phyloP scores from a whole-genome alignment of 805 yeast species.

The Kuraishia borneana region DNA sequence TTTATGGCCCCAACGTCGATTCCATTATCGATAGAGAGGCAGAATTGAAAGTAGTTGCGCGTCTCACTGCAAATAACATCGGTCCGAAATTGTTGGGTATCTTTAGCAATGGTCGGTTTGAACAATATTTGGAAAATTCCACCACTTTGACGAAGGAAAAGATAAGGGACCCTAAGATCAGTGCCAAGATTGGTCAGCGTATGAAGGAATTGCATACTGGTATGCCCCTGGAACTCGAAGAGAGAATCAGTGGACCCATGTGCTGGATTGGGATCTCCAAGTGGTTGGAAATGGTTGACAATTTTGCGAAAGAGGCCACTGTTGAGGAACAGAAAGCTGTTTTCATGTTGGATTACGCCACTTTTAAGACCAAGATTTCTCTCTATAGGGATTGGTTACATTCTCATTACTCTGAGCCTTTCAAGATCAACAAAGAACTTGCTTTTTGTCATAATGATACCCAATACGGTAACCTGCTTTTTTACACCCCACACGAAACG shows the following conservation, averaged over 20 bases:
- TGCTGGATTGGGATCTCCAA: constrained; percentile 60
- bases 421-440: constrained; percentile 32
- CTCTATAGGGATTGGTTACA: constrained; percentile 57
- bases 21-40: constrained; percentile 76
- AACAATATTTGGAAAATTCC: constrained; percentile 82
- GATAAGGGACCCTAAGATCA: constrained; percentile 63
- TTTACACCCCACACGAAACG: constrained; percentile 20
- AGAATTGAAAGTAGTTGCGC: constrained; percentile 62
- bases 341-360: constrained; percentile 33
- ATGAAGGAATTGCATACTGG: constrained; percentile 91
- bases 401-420: constrained; percentile 29
- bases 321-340: constrained; percentile 24
- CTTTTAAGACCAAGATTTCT: constrained; percentile 35
- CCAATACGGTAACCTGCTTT: constrained; percentile 86
- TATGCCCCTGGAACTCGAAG: constrained; percentile 50
- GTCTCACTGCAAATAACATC: constrained; percentile 65
- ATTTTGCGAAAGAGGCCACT: constrained; percentile 27
- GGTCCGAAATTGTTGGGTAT: constrained; percentile 89
- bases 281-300: constrained; percentile 49
- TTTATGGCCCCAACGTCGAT: constrained; percentile 84
- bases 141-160: constrained; percentile 63
- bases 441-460: constrained; percentile 95
- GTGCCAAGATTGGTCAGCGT: constrained; percentile 84
- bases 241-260: constrained; percentile 48
- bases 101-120: constrained; percentile 86